Evolutionary conservation across 495 filamentous ascomycete genomes (phyloP), one percentile per base, ranked within the genome.

Genomic region (Neurospora sp.): DNA sequence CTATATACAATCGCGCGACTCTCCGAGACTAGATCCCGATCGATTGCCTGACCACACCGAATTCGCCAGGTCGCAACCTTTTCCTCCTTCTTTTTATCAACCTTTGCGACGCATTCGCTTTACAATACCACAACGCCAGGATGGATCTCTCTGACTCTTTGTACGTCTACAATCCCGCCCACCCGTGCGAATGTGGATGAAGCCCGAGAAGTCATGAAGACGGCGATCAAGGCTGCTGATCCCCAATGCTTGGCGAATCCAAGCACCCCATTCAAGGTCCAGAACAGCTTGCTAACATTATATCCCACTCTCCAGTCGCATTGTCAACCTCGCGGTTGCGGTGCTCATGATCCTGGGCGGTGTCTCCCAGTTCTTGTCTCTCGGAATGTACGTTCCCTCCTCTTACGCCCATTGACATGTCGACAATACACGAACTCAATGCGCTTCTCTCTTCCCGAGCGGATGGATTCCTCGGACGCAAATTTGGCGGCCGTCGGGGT

Each of bases 301-400:
- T 20, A 39, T 61, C 38, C 10, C 65, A 45, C 73, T 74, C 73
- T 76, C 35, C 76, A 97, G 94, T 84, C 96, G 96, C 74, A 88
- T 98, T 76, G 93, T 96, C 77, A 99, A 99, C 87, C 86, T 98
- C 75, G 93, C 84, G 73, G 91, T 97, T 72, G 96, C 90, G 73
- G 91, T 90, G 73, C 83, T 97, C 72, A 97, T 98, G 93, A 84
- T 97, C 35, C 84, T 97, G 18, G 95, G 95, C 70, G 96, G 94
- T 71, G 91, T 98, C 79, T 88, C 88, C 75, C 94, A 98, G 82
- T 97, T 97, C 87, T 94, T 93, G 76, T 83, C 85, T 20, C 76
- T 87, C 41, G 69, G 72, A 38, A 83, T 90, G 87, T 91, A 84
- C 82, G 88, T 82, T 45, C 3, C 65, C 61, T 41, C 41, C 20